Evolutionary conservation across 352 stramenopile genomes (phyloP).

Genomic region (Phytophthora lateralis): DNA sequence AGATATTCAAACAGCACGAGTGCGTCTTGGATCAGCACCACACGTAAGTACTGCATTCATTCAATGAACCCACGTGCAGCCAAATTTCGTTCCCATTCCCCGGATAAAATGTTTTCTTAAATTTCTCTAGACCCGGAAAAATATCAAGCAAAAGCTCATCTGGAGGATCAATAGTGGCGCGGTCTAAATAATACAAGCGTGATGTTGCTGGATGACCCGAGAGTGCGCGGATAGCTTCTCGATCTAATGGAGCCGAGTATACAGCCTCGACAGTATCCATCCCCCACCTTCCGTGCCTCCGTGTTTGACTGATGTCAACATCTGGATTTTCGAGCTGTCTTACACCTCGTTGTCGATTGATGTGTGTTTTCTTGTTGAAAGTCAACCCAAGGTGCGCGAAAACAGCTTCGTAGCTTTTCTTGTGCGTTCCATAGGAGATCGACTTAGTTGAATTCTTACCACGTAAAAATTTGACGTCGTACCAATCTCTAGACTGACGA

Average conservation of each 20-base stretch:
- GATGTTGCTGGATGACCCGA: slow-evolving; percentile 3
- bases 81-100: too few species aligned
- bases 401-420: slow-evolving; percentile 7
- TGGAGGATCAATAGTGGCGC: neutral
- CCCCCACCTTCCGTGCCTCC: neutral
- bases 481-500: neutral
- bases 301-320: neutral
- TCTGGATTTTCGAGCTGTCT: slow-evolving; percentile 1
- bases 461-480: slow-evolving; percentile 11
- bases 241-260: slow-evolving; percentile 2
- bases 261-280: slow-evolving; percentile 10
- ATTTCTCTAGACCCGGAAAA: slow-evolving; percentile 2
- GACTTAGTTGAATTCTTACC: slow-evolving; percentile 1
- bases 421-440: slow-evolving; percentile 16
- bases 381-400: neutral
- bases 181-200: slow-evolving; percentile 5
- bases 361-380: slow-evolving; percentile 14
- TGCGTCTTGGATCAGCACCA: too few species aligned
- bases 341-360: slow-evolving; percentile 9
- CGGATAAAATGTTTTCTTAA: too few species aligned
- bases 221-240: slow-evolving; percentile 6
- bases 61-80: too few species aligned
- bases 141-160: neutral
- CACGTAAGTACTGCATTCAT: too few species aligned
- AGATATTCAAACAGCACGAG: too few species aligned